Conservation (phyloP, 2,329 filamentous ascomycete species). For the Monosporascus ibericus region DNA sequence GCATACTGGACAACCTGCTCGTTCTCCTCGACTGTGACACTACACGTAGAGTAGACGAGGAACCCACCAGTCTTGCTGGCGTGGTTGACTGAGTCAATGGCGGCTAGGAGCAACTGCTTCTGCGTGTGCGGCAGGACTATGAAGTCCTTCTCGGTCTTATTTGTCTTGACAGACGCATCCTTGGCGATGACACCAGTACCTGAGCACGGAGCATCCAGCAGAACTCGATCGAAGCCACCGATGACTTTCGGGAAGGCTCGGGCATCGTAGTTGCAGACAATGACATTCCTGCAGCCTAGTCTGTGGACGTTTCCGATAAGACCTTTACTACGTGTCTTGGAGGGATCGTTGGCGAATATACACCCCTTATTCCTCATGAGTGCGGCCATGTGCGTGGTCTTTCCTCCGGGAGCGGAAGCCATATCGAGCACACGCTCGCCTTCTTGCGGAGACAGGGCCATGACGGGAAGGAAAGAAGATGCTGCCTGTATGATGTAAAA, state of each 20-base stretch:
- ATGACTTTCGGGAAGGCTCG: constrained; percentile 91
- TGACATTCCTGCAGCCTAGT: constrained; percentile 84
- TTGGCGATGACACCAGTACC: constrained; percentile 97
- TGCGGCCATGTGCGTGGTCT: constrained; percentile 93
- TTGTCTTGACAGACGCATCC: constrained; percentile 94
- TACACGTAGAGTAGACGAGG: constrained; percentile 95
- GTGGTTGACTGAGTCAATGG: constrained; percentile 93
- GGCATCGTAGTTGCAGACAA: constrained; percentile 94
- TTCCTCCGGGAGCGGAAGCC: constrained; percentile 92
- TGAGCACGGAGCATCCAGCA: constrained; percentile 92
- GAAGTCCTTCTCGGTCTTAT: constrained; percentile 95
- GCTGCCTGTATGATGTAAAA: constrained; percentile 98
- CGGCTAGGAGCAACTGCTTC: constrained; percentile 86
- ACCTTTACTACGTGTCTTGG: constrained; percentile 89
- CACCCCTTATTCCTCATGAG: constrained; percentile 96
- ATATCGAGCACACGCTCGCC: constrained; percentile 88
- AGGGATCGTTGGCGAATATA: constrained; percentile 94
- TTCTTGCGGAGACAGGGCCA: constrained; percentile 92
- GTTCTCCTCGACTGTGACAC: constrained; percentile 87
- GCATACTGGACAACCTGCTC: constrained; percentile 93
- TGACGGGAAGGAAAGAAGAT: constrained; percentile 93
- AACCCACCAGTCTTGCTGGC: constrained; percentile 88
- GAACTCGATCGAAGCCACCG: constrained; percentile 89
- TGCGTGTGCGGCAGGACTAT: constrained; percentile 87
- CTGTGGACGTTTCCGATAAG: constrained; percentile 97